Percentiles rank a stretch among this genome's conserved stretches.
Conservation (phyloP, 1,284 basidiomycete species). For the Macrocybe sp. region DNA sequence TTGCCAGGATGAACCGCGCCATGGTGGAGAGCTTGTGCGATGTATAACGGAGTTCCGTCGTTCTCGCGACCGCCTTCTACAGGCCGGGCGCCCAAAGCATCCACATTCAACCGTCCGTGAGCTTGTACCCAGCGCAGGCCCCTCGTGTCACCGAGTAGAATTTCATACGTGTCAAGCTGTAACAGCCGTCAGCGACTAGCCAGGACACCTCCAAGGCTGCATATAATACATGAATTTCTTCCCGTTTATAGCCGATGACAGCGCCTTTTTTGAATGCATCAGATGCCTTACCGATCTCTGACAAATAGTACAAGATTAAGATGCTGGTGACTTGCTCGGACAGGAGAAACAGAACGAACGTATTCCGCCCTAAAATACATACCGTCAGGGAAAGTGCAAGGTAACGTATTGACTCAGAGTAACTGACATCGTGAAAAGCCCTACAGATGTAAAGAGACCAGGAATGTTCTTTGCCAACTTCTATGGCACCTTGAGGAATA, state of each 20-base stretch:
- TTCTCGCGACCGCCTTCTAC: conserved; percentile 66
- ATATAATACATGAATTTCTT: conserved; percentile 50
- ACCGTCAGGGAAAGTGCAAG: not conserved
- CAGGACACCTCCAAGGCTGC: not conserved
- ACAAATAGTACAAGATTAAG: not conserved
- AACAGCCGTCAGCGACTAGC: conserved; percentile 2
- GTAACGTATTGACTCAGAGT: not conserved
- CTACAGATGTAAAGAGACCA: conserved; percentile 55
- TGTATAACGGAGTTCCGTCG: conserved; percentile 54
- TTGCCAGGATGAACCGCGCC: conserved; percentile 60
- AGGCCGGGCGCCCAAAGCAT: conserved; percentile 39
- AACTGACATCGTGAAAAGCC: conserved; percentile 51
- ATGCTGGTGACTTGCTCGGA: not conserved
- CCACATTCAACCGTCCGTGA: conserved; percentile 40
- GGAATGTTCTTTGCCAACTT: conserved; percentile 49
- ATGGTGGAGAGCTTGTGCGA: conserved; percentile 53
- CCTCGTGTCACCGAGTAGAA: conserved; percentile 59
- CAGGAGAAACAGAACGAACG: conserved; percentile 35
- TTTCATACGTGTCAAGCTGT: conserved; percentile 56
- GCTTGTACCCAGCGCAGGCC: conserved; percentile 55
- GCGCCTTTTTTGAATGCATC: conserved; percentile 51
- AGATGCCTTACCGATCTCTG: conserved; percentile 67
- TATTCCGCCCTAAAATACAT: conserved; percentile 40
- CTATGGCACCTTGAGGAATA: conserved; percentile 55
- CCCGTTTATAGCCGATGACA: conserved; percentile 53